phyloP scores from a whole-genome alignment of 208 protist genomes.

The Phytomonas francai region DNA sequence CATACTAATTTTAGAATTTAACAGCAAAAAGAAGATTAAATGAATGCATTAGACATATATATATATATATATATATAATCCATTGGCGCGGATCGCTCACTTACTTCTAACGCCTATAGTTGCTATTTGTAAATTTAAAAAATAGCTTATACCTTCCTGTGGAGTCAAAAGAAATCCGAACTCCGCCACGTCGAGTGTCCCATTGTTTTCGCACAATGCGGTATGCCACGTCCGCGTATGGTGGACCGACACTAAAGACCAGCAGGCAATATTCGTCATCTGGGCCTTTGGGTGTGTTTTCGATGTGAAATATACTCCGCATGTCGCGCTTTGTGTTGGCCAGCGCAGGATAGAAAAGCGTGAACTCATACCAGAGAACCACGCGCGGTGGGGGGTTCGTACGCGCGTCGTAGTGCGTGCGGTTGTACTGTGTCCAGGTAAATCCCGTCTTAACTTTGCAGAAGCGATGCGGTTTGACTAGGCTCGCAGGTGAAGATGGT shows the following conservation, averaged over 20 bases:
- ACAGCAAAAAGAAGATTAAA: conserved; percentile 2
- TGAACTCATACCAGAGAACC: conserved; percentile 99
- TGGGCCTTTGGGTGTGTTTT: conserved; percentile 54
- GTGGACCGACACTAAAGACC: conserved; percentile 93
- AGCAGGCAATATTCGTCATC: conserved; percentile 89
- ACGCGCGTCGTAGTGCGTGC: conserved; percentile 96
- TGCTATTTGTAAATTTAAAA: conserved; percentile 84
- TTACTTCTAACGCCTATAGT: conserved; percentile 57
- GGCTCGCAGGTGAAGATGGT: conserved; percentile 6
- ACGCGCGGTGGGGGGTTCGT: conserved; percentile 99
- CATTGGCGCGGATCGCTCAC: background rate
- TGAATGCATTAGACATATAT: background rate
- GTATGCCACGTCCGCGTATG: conserved; percentile 99
- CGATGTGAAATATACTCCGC: conserved; percentile 88
- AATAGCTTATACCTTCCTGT: conserved; percentile 73
- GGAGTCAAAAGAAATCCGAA: conserved; percentile 93
- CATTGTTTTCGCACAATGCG: conserved; percentile 95
- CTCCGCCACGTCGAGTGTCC: conserved; percentile 92
- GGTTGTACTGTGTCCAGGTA: conserved; percentile 98
- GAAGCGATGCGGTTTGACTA: conserved; percentile 97
- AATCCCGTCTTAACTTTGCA: conserved; percentile 98
- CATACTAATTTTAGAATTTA: conserved; percentile 5
- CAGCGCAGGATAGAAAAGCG: conserved; percentile 98
- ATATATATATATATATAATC: conserved; percentile 2
- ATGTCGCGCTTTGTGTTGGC: conserved; percentile 90